Percentiles rank a stretch among this genome's conserved stretches.
Conservation (phyloP, 2,329 filamentous ascomycete genomes). For the Diaporthe aspalathi region DNA sequence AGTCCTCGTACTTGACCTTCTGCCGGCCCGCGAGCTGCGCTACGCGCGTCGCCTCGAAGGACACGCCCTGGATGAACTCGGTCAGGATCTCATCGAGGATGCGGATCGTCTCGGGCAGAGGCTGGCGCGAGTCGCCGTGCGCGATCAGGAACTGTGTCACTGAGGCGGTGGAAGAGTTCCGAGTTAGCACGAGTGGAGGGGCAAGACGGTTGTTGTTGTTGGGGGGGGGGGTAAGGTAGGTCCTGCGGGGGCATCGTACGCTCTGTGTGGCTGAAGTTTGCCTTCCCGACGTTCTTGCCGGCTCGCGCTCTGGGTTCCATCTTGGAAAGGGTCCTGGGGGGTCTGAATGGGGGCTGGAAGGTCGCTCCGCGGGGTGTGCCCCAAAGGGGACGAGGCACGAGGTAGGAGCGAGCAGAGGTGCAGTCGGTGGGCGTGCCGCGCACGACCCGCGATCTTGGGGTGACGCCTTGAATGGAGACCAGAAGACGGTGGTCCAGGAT, state of each 20-base stretch:
- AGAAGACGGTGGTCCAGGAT: too few species aligned
- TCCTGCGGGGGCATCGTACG: conserved; percentile 59
- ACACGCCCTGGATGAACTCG: conserved; percentile 95
- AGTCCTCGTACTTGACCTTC: conserved; percentile 98
- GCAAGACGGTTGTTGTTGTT: too few species aligned
- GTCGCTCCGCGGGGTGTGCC: neutral
- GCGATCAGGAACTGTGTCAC: conserved; percentile 81
- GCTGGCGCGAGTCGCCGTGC: conserved; percentile 81
- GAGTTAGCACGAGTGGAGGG: neutral
- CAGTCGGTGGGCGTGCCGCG: neutral
- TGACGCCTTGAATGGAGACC: neutral
- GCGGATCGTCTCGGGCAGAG: conserved; percentile 85
- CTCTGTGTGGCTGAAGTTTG: conserved; percentile 81
- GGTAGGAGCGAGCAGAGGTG: neutral
- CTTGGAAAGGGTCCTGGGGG: conserved; percentile 46
- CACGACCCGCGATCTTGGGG: neutral
- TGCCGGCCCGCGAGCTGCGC: conserved; percentile 89
- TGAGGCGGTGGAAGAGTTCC: conserved; percentile 48
- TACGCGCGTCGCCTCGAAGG: conserved; percentile 86
- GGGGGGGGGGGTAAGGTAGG: neutral
- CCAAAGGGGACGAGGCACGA: neutral
- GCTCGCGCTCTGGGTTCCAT: conserved; percentile 83
- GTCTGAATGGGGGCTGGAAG: neutral
- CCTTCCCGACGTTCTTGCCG: conserved; percentile 83
- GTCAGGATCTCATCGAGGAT: conserved; percentile 95